Percentiles rank a stretch among this genome's conserved stretches.
phyloP scores from a whole-genome alignment of 768 basidiomycete species.

The Russula ochroleuca region DNA sequence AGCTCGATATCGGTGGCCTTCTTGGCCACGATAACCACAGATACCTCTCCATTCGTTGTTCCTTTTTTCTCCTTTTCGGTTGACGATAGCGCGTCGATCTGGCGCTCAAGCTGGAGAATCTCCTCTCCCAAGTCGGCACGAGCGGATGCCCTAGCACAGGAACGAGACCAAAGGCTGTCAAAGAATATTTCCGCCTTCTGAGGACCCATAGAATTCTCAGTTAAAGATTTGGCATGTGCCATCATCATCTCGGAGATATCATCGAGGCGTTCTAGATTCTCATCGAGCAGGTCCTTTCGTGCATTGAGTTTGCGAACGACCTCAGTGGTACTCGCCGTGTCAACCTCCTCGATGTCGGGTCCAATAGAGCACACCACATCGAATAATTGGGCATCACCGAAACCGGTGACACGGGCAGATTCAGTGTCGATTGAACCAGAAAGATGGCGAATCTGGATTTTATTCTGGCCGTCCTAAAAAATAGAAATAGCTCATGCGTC shows the following conservation, averaged over 20 bases:
- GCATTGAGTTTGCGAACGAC: constrained; percentile 32
- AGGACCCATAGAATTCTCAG: constrained; percentile 41
- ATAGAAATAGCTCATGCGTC: neutral
- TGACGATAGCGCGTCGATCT: constrained; percentile 38
- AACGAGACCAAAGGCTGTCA: constrained; percentile 40
- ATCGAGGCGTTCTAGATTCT: constrained; percentile 39
- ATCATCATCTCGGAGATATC: constrained; percentile 42
- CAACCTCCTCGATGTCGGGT: constrained; percentile 26
- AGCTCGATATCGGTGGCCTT: constrained; percentile 39
- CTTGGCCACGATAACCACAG: constrained; percentile 43
- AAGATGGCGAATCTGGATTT: constrained; percentile 47
- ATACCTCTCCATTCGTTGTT: constrained; percentile 34
- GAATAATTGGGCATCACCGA: constrained; percentile 46
- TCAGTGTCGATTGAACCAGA: constrained; percentile 49
- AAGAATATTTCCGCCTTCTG: constrained; percentile 41
- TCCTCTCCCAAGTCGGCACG: constrained; percentile 39
- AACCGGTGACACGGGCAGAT: constrained; percentile 52
- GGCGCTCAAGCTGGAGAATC: constrained; percentile 33
- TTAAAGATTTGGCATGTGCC: constrained; percentile 43
- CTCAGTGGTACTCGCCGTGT: constrained; percentile 30
- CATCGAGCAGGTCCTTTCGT: constrained; percentile 37
- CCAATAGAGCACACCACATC: constrained; percentile 50
- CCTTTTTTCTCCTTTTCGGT: constrained; percentile 37
- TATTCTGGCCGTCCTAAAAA: constrained; percentile 49
- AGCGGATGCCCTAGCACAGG: constrained; percentile 36